phyloP scores from a whole-genome alignment of 192 early-diverging fungal genomes.

The Backusella parvicylindrica region DNA sequence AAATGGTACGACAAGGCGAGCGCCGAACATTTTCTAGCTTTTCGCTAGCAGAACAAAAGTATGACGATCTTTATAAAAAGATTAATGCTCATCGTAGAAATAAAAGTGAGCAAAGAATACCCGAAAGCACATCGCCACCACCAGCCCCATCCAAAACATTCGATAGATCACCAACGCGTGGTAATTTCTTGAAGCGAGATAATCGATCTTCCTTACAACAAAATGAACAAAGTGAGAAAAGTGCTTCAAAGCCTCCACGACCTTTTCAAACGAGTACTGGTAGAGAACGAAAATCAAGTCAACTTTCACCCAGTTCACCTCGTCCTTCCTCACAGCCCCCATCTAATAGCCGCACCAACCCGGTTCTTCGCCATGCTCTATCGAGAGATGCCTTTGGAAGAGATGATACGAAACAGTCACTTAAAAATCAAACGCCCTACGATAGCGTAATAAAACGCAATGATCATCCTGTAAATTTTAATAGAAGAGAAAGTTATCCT shows the following conservation, averaged over 20 bases:
- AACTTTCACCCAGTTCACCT: not conserved
- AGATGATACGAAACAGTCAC: not conserved
- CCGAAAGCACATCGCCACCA: not conserved
- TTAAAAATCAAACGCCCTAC: not conserved
- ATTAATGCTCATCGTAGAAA: not conserved
- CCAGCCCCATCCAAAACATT: not conserved
- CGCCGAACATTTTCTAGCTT: conserved; percentile 28
- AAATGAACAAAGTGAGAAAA: not conserved
- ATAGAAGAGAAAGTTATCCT: not conserved
- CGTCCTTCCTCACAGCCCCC: not conserved
- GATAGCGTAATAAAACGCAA: not conserved
- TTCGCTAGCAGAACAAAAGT: conserved; percentile 33
- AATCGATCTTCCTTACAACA: not conserved
- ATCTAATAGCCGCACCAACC: not conserved
- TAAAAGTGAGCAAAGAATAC: not conserved
- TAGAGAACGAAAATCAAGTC: not conserved
- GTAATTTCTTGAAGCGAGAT: not conserved
- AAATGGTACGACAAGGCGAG: conserved; percentile 30
- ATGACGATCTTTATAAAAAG: conserved; percentile 37
- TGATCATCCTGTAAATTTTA: not conserved
- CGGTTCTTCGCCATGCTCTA: not conserved
- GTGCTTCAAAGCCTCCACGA: not conserved
- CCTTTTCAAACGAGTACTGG: not conserved
- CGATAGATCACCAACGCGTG: not conserved
- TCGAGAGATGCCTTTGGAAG: conserved; percentile 6